phyloP scores from a whole-genome alignment of 1,284 basidiomycete species.

The Schizopora paradoxa region DNA sequence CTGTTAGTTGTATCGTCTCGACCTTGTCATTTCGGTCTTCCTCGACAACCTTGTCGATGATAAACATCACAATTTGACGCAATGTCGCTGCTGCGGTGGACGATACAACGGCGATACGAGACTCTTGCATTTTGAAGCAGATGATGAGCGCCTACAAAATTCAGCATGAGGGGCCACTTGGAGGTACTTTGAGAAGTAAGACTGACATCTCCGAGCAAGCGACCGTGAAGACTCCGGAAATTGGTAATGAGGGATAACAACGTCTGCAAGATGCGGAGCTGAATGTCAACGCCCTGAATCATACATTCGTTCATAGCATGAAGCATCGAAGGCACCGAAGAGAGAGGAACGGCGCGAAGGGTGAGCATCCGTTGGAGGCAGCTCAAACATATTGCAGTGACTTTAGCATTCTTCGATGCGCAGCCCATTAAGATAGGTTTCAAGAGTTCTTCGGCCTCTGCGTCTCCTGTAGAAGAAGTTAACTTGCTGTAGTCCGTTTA shows the following conservation, averaged over 20 bases:
- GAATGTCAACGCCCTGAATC: constrained; percentile 91
- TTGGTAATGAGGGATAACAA: constrained; percentile 86
- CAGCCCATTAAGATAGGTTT: constrained; percentile 92
- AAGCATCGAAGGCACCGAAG: constrained; percentile 73
- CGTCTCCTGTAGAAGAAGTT: constrained; percentile 49
- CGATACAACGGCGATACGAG: constrained; percentile 91
- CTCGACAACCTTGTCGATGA: constrained; percentile 89
- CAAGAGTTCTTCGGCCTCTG: constrained; percentile 77
- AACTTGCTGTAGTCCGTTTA: background rate
- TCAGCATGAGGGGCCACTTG: constrained; percentile 10
- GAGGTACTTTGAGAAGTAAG: background rate
- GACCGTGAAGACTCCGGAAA: constrained; percentile 75
- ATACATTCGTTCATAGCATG: constrained; percentile 81
- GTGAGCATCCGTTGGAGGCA: constrained; percentile 89
- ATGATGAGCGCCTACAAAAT: constrained; percentile 70
- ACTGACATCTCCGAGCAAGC: constrained; percentile 73
- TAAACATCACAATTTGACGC: constrained; percentile 95
- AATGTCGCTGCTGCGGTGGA: constrained; percentile 96
- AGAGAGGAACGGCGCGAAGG: constrained; percentile 79
- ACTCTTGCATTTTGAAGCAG: constrained; percentile 94
- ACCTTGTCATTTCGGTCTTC: constrained; percentile 59
- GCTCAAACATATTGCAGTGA: constrained; percentile 87
- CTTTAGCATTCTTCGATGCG: constrained; percentile 89
- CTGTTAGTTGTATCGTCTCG: constrained; percentile 30
- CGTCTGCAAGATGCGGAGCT: constrained; percentile 87